Base-by-base conservation (phyloP, 345 rosid species). In the Boechera stricta region DNA sequence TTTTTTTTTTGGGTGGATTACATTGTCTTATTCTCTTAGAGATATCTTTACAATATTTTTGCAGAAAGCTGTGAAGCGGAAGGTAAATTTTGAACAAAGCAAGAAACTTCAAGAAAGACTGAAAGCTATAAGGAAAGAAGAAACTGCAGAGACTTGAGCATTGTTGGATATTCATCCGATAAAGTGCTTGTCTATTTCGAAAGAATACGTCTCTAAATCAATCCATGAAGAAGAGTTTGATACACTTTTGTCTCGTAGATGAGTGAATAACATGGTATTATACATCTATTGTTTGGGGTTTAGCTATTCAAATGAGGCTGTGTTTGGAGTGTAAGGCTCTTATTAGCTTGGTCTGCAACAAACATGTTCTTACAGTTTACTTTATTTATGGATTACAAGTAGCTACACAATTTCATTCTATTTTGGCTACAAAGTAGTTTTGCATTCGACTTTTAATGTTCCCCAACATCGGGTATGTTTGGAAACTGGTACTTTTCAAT, bases 11-110 rank as follows among this genome's bases (percentile, higher is more conserved):
- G 2, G 59, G 16, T 42, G 2, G 21, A 32, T 51, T 33, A 41
- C 35, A 63, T 51, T 72, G 26, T 49, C 77, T 78, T 35, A 35
- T 58, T 21, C 24, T 21, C 24, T 21, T 21, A 21, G 56, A 51
- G 61, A 6, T 72, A 44, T 59, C 12, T 63, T 16, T 76, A 36
- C 42, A 16, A 15, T 44, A 11, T 51, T 28, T 24, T 52, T 53
- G 54, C 87, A 95, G 99, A 91, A 92, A 92, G 92, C 97, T 6
- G 49, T 86, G 69, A 94, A 94, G 86, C 81, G 98, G 36, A 94
- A 90, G 90, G 93, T 91, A 0, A 94, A 92, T 72, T 91, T 94
- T 28, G 91, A 84, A 76, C 57, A 66, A 68, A 85, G 87, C 67
- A 86, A 86, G 80, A 79, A 83, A 49, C 84, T 77, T 60, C 83